These are phyloP conservation scores for Dispira simplex DNA, from an alignment of 192 early-diverging fungal genomes.

Conservation along the genomic window DNA sequence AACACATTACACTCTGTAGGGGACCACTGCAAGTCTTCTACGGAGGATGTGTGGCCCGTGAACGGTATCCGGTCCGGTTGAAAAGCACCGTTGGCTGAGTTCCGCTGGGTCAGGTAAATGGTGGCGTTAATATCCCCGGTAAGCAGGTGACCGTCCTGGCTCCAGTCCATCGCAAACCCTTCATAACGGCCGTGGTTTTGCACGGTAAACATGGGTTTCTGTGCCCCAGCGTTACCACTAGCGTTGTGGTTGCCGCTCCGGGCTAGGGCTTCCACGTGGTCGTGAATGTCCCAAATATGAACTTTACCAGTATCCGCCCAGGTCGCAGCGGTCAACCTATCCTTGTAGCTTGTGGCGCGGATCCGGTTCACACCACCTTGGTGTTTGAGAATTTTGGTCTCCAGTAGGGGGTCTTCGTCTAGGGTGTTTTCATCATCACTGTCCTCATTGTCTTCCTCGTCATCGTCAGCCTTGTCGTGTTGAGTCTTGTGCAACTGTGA, in stretches of 20 bases:
- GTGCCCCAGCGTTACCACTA: slow-evolving; percentile 20
- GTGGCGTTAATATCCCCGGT: slow-evolving; percentile 69
- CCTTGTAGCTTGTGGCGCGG: slow-evolving; percentile 34
- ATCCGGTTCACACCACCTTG: slow-evolving; percentile 86
- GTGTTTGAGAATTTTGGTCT: slow-evolving; percentile 68
- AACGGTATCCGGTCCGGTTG: slow-evolving; percentile 61
- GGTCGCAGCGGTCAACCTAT: slow-evolving; percentile 68
- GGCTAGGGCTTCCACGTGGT: slow-evolving; percentile 59
- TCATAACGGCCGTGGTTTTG: slow-evolving; percentile 69
- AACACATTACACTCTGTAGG: slow-evolving; percentile 80
- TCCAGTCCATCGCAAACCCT: slow-evolving; percentile 97
- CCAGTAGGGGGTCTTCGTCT: slow-evolving; percentile 90
- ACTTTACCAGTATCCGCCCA: slow-evolving; percentile 96
- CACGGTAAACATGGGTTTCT: slow-evolving; percentile 65
- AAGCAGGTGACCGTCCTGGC: slow-evolving; percentile 48
- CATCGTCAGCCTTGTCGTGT: slow-evolving; percentile 48
- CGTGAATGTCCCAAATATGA: slow-evolving; percentile 77
- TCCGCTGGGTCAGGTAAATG: slow-evolving; percentile 70
- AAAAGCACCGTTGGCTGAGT: slow-evolving; percentile 40
- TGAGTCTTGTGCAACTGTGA: slow-evolving; percentile 84
- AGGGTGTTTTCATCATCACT: slow-evolving; percentile 67
- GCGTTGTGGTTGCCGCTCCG: slow-evolving; percentile 55
- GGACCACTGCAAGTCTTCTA: slow-evolving; percentile 98
- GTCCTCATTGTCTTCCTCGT: slow-evolving; percentile 45
- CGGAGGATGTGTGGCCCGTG: slow-evolving; percentile 65